A percentile compares a stretch with the other conserved stretches of the same genome.
These are phyloP conservation scores for Kazachstania bromeliacearum DNA, from an alignment of 805 yeast species.

Conservation along the genomic window DNA sequence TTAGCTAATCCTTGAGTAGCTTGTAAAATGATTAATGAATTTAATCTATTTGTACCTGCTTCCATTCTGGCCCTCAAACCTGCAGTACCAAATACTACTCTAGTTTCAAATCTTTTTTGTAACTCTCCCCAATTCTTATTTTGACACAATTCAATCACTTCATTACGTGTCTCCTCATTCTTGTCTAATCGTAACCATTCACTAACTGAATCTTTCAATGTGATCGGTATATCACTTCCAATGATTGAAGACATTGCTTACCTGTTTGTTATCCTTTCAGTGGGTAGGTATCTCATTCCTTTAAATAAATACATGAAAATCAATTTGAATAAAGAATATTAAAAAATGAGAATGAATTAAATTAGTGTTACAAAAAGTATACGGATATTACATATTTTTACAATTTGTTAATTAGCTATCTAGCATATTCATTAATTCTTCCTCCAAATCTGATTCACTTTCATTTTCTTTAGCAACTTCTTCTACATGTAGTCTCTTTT, in stretches of 20 bases:
- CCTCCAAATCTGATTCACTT: conserved; percentile 25
- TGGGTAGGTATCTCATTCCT: too few species aligned
- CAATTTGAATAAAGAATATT: too few species aligned
- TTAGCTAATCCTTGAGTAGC: conserved; percentile 76
- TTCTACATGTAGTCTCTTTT: conserved; percentile 1
- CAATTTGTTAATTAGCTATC: too few species aligned
- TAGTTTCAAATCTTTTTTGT: conserved; percentile 39
- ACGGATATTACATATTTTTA: too few species aligned
- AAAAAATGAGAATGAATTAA: too few species aligned
- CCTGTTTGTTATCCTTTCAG: too few species aligned
- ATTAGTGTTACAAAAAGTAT: too few species aligned
- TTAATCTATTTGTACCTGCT: conserved; percentile 85
- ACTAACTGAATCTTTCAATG: conserved; percentile 10
- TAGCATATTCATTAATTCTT: conserved; percentile 24
- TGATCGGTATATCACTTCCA: too few species aligned
- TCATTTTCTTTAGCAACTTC: conserved; percentile 10
- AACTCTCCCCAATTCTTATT: conserved; percentile 36
- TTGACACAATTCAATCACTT: conserved; percentile 40
- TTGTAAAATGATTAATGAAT: conserved; percentile 78
- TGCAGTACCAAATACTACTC: conserved; percentile 87
- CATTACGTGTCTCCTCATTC: conserved; percentile 41
- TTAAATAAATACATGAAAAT: too few species aligned
- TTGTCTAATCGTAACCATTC: conserved; percentile 28
- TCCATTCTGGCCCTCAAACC: conserved; percentile 84
- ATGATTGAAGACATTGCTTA: too few species aligned